Evolutionary conservation across 208 protist species (phyloP), one percentile per base, ranked within the genome.

Genomic region (Leishmania arabica): DNA sequence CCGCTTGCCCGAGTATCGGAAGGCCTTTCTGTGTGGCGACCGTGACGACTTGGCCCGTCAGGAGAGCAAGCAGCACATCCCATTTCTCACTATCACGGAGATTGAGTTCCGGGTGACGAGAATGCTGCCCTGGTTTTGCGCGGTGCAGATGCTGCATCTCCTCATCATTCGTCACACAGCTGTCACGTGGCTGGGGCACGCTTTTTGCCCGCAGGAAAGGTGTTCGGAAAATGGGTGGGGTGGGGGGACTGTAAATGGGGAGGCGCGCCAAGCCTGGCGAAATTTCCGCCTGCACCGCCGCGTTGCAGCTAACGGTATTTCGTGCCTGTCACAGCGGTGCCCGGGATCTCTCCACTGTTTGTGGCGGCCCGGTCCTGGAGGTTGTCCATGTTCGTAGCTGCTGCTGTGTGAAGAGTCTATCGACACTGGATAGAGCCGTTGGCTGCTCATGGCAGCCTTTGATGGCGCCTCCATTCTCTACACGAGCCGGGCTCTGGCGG

Each of bases 31-130:
- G 27, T 82, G 70, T 37, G 49, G 66, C 58, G 70, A 82, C 58
- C 54, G 54, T 34, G 37, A 49, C 40, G 58, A 56, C 45, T 60
- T 82, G 54, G 56, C 45, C 45, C 11, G 45, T 1, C 47, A 70
- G 0, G 70, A 71, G 56, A 76, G 77, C 45, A 72, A 82, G 71
- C 56, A n/a, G 6, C 69, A 60, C 70, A 71, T 77, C 31, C 70
- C 56, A 40, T 72, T 19, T 47, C 58, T 77, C 27, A 82, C 56
- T 37, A 77, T 82, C 71, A 71, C 47, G 45, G 58, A 77, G 49
- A 34, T 47, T 24, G 47, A 77, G 27, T 77, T 70, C 58, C 53
- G 53, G 40, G 69, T 76, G 68, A 81, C 78, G 42, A 21, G 56
- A 37, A 24, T 58, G 69, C 53, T 70, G 31, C 69, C 42, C 42